phyloP scores from a whole-genome alignment of 768 basidiomycete genomes.

The Obba rivulosa region DNA sequence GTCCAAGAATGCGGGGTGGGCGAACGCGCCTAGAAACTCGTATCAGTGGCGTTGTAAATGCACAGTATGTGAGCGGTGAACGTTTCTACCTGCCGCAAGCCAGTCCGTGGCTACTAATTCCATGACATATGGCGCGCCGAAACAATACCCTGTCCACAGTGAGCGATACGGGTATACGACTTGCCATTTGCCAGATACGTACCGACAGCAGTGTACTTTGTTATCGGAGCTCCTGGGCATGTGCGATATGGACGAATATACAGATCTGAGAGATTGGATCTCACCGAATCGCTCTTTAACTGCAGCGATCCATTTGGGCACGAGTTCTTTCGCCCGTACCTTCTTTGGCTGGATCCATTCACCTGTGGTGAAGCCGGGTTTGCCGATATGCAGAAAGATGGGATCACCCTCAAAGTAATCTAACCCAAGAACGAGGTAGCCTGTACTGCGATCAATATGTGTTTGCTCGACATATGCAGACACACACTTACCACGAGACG shows the following conservation, averaged over 20 bases:
- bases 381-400: conserved; percentile 15
- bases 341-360: too few relatives aligned
- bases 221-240: conserved; percentile 18
- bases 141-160: conserved; percentile 44
- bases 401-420: conserved; percentile 65
- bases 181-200: neutral
- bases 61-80: too few relatives aligned
- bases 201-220: conserved; percentile 14
- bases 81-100: conserved; percentile 40
- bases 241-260: too few relatives aligned
- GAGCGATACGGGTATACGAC: too few relatives aligned
- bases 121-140: conserved; percentile 49
- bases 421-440: conserved; percentile 51
- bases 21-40: too few relatives aligned
- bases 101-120: conserved; percentile 40
- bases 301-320: conserved; percentile 48
- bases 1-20: too few relatives aligned
- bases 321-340: conserved; percentile 31
- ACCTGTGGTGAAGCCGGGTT: too few relatives aligned
- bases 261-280: neutral
- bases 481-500: conserved; percentile 40
- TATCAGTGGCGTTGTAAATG: too few relatives aligned
- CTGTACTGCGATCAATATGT: conserved; percentile 23
- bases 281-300: conserved; percentile 46
- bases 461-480: too few relatives aligned